Percentiles rank a stretch among this genome's conserved stretches.
These are phyloP conservation scores for Saccharomycopsis selenospora DNA, from an alignment of 805 yeast genomes.

Conservation along the genomic window DNA sequence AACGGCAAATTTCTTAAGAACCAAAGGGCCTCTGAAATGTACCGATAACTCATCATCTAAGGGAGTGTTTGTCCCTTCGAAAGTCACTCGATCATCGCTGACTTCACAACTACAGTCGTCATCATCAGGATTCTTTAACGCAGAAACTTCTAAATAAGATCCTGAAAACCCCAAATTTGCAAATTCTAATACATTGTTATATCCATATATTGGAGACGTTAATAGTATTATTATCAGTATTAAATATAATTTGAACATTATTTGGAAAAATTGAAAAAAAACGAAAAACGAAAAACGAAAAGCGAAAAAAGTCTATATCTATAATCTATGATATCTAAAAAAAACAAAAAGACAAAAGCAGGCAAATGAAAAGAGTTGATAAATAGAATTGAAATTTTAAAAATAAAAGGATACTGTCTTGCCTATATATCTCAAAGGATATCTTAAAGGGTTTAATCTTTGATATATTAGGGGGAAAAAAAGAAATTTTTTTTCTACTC, in stretches of 20 bases:
- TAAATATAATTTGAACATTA: neutral
- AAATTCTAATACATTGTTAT: constrained; percentile 36
- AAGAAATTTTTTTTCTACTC: too few species aligned
- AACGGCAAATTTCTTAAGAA: constrained; percentile 52
- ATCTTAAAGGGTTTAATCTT: too few species aligned
- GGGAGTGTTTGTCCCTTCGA: constrained; percentile 60
- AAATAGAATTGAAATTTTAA: too few species aligned
- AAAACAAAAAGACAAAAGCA: too few species aligned
- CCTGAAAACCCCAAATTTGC: constrained; percentile 52
- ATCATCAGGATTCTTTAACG: constrained; percentile 34
- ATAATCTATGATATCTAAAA: too few species aligned
- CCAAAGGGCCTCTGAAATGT: constrained; percentile 72
- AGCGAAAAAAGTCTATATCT: too few species aligned
- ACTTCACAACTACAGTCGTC: constrained; percentile 43
- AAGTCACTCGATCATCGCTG: constrained; percentile 32
- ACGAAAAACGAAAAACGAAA: too few species aligned
- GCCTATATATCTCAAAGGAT: too few species aligned
- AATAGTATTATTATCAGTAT: neutral
- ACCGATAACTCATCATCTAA: constrained; percentile 62
- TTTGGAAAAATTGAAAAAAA: too few species aligned
- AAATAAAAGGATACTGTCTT: too few species aligned
- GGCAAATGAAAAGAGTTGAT: too few species aligned
- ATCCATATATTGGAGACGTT: neutral
- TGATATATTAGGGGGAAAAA: too few species aligned
- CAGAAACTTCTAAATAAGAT: constrained; percentile 40